These are phyloP conservation scores for Chrysanthemum makinoi DNA, from an alignment of 129 eudicot genomes.

Conservation along the genomic window DNA sequence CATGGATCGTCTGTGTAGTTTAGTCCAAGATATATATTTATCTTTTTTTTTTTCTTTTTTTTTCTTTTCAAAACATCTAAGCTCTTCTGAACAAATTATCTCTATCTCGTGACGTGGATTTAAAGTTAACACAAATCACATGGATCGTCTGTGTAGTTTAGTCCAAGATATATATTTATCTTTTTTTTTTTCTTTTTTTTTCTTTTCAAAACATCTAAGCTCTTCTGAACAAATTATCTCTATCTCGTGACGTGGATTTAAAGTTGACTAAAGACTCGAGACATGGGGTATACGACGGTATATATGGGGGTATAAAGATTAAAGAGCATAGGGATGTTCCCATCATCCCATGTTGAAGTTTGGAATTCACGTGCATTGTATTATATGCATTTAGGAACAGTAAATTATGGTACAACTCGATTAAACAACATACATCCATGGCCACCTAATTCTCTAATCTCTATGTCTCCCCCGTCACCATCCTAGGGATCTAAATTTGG, in stretches of 20 bases:
- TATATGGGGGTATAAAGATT: not conserved
- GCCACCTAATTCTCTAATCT: slow-evolving; percentile 5
- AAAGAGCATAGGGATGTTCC: slow-evolving; percentile 36
- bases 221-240: too few relatives aligned
- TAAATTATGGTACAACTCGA: slow-evolving; percentile 23
- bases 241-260: not conserved
- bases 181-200: too few relatives aligned
- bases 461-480: slow-evolving; percentile 19
- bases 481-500: slow-evolving; percentile 37
- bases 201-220: too few relatives aligned
- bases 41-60: too few relatives aligned
- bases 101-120: too few relatives aligned
- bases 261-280: slow-evolving; percentile 18
- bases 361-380: slow-evolving; percentile 30
- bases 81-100: too few relatives aligned
- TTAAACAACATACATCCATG: slow-evolving; percentile 8
- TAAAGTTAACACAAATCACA: too few relatives aligned
- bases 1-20: too few relatives aligned
- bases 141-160: too few relatives aligned
- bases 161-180: too few relatives aligned
- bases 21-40: too few relatives aligned
- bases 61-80: too few relatives aligned
- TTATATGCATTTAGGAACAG: slow-evolving; percentile 7
- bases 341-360: slow-evolving; percentile 36
- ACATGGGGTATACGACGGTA: not conserved